Percentiles rank a stretch among this genome's conserved stretches.
Conservation (phyloP, 257 asterid species). For the Leonotis leonurus region DNA sequence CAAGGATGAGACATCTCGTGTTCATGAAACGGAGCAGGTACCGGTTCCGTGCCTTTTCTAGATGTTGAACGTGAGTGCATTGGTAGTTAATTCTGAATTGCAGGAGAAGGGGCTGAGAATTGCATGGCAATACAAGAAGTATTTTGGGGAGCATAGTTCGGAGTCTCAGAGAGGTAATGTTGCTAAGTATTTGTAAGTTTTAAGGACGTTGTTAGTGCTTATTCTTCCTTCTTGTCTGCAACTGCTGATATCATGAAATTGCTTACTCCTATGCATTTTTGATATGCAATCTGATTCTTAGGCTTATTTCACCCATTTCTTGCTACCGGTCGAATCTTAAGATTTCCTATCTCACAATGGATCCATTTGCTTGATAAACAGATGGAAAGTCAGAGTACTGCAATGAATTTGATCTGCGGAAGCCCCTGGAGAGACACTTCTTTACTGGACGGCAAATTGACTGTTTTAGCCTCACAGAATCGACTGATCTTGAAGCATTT, state of each 20-base stretch:
- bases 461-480: conserved; percentile 64
- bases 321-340: neutral
- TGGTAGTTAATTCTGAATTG: neutral
- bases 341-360: conserved; percentile 5
- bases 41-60: neutral
- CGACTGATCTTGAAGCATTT: conserved; percentile 55
- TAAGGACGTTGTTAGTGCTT: neutral
- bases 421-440: conserved; percentile 80
- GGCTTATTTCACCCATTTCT: neutral
- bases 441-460: conserved; percentile 52
- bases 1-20: conserved; percentile 65
- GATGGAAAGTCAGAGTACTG: conserved; percentile 79
- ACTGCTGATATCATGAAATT: neutral
- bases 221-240: neutral
- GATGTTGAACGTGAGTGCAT: neutral
- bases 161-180: conserved; percentile 61
- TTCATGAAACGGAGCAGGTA: conserved; percentile 67
- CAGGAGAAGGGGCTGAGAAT: conserved; percentile 91
- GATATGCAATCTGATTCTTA: neutral
- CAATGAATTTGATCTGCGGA: conserved; percentile 82
- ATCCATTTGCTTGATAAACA: conserved; percentile 25
- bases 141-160: conserved; percentile 56
- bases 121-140: conserved; percentile 98
- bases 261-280: neutral
- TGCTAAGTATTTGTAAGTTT: neutral